phyloP scores from a whole-genome alignment of 1,284 basidiomycete genomes.

The Fistulina hepatica region DNA sequence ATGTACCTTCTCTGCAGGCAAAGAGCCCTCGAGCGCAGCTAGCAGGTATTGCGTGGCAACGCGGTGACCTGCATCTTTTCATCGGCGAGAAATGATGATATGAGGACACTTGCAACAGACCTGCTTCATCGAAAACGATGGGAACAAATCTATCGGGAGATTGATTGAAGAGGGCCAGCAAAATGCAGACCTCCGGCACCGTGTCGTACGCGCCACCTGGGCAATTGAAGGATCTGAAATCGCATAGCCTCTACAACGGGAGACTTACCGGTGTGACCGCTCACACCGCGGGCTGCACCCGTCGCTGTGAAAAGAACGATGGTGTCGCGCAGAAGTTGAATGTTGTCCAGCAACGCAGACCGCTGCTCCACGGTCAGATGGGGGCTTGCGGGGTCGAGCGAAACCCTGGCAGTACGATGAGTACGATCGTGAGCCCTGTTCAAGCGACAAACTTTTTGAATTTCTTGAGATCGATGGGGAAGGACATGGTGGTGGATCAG shows the following conservation, averaged over 20 bases:
- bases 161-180: slow-evolving; percentile 58
- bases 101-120: slow-evolving; percentile 27
- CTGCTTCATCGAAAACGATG: slow-evolving; percentile 68
- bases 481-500: slow-evolving; percentile 22
- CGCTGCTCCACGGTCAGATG: slow-evolving; percentile 52
- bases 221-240: neutral
- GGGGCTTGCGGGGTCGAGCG: slow-evolving; percentile 57
- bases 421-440: slow-evolving; percentile 7
- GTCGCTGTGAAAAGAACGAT: slow-evolving; percentile 77
- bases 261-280: slow-evolving; percentile 63
- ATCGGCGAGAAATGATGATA: neutral
- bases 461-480: slow-evolving; percentile 66
- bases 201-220: slow-evolving; percentile 77
- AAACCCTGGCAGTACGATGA: slow-evolving; percentile 34
- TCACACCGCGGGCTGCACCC: slow-evolving; percentile 70
- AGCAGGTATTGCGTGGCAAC: slow-evolving; percentile 81
- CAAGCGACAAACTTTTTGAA: slow-evolving; percentile 53
- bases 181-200: slow-evolving; percentile 68
- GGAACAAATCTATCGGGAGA: slow-evolving; percentile 49
- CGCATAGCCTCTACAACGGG: neutral
- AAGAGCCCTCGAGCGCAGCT: slow-evolving; percentile 58
- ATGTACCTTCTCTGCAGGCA: slow-evolving; percentile 65
- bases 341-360: slow-evolving; percentile 50
- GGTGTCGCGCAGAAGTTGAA: slow-evolving; percentile 70
- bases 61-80: slow-evolving; percentile 51